Base-by-base conservation (phyloP, 352 stramenopile species). In the Pythium periplocum region DNA sequence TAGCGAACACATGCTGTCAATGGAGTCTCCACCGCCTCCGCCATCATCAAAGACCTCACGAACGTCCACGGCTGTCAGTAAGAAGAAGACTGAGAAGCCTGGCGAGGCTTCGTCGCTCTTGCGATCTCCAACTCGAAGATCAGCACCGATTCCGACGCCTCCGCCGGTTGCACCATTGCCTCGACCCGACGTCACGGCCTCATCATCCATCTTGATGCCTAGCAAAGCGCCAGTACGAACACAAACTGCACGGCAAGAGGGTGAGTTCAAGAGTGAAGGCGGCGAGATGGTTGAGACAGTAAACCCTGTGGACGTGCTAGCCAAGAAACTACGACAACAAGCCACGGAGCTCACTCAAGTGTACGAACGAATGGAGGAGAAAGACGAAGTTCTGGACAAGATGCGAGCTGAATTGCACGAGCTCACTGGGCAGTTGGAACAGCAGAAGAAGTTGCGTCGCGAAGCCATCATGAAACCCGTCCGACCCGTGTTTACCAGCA, bases 261-360 rank as follows among this genome's bases (percentile, higher is more conserved):
- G 17, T 26, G 17, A 26, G 17, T 26, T 26, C 17, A 26, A 26
- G 17, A 26, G 17, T 0, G 17, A 26, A 26, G 17, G 17, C 17
- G 17, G 17, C 3, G 6, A 36, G 26, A 39, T 66, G 7, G 36
- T 49, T 44, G 3, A 61, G 5, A 55, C 60, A 50, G 50, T 67
- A 55, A 62, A 84, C 52, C 79, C 79, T 7, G 73, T 89, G 17
- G 80, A 89, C 38, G 78, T 69, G 2, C 53, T 92, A 6, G 72
- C 81, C 6, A 88, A 87, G 60, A 92, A 90, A 55, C 63, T 92
- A 35, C 66, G 82, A 0, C 68, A 83, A 31, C 82, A 92, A 42
- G 82, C 79, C 7, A 62, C 65, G 47, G 82, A 92, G 59, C 70
- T 92, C 45, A 89, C 76, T 0, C 55, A 71, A 2, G 66, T 89